These are phyloP conservation scores for Annulohypoxylon moriforme DNA, from an alignment of 495 filamentous ascomycete species.

Conservation along the genomic window DNA sequence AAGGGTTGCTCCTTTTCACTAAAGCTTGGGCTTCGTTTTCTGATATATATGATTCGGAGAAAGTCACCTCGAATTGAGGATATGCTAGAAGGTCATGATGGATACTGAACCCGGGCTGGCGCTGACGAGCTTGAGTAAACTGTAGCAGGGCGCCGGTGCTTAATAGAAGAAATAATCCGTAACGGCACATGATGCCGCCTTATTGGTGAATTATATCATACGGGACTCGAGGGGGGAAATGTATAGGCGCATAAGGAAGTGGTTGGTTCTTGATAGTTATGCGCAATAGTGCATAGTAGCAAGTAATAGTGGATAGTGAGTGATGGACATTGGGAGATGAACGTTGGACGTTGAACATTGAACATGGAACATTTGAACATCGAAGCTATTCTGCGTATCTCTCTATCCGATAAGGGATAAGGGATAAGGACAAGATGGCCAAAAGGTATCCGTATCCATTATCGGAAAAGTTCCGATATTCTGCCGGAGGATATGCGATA, in stretches of 20 bases:
- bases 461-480: constrained; percentile 7
- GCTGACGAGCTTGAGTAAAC: constrained; percentile 58
- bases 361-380: not conserved
- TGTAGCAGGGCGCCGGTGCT: constrained; percentile 52
- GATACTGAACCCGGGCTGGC: constrained; percentile 66
- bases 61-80: constrained; percentile 89
- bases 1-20: constrained; percentile 53
- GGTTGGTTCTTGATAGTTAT: not conserved
- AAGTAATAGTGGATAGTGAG: not conserved
- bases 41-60: constrained; percentile 78
- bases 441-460: constrained; percentile 17
- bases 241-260: not conserved
- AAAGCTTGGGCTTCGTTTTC: constrained; percentile 74
- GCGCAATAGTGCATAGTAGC: not conserved
- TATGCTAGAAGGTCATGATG: constrained; percentile 92
- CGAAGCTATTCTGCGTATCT: not conserved
- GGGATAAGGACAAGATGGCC: constrained; percentile 18
- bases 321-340: no score
- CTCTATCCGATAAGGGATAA: not conserved
- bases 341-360: not conserved
- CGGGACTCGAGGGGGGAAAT: constrained; percentile 32
- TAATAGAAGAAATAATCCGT: constrained; percentile 54
- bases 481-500: not conserved
- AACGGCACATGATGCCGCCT: constrained; percentile 63
- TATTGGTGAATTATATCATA: constrained; percentile 48